Conservation (phyloP, 495 filamentous ascomycete species). For the Trichodelitschia bisporula region DNA sequence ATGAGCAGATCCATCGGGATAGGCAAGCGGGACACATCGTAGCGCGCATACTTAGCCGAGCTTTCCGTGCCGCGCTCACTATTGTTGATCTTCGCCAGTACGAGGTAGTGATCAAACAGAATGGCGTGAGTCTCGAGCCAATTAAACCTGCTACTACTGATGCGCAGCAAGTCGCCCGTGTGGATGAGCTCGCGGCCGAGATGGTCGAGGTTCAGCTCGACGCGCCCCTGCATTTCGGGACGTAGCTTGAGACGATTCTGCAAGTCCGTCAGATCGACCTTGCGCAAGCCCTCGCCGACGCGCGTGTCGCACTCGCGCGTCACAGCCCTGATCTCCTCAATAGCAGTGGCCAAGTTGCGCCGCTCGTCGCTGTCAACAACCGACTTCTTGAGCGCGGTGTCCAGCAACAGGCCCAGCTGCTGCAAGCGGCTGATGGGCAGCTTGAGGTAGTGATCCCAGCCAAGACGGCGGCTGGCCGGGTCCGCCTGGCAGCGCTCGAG, state of each 20-base stretch:
- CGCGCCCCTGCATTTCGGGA: conserved; percentile 64
- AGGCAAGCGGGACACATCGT: conserved; percentile 86
- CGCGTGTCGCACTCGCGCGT: conserved; percentile 81
- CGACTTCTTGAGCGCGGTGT: conserved; percentile 69
- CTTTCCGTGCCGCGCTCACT: conserved; percentile 35
- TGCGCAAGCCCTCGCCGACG: conserved; percentile 84
- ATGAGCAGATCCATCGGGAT: conserved; percentile 94
- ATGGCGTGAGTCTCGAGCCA: conserved; percentile 85
- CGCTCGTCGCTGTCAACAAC: conserved; percentile 71
- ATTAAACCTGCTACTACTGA: conserved; percentile 63
- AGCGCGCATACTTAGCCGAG: conserved; percentile 48
- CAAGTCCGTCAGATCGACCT: conserved; percentile 77
- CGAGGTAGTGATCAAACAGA: conserved; percentile 89
- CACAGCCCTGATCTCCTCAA: conserved; percentile 86
- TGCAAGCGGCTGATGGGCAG: conserved; percentile 82
- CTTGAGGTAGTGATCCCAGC: conserved; percentile 89
- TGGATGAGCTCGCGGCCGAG: conserved; percentile 74
- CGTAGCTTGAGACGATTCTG: conserved; percentile 55
- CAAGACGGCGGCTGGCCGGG: conserved; percentile 59
- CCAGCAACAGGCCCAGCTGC: conserved; percentile 64
- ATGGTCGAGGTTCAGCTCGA: conserved; percentile 78
- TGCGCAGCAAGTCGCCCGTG: conserved; percentile 71
- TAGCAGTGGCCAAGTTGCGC: conserved; percentile 55
- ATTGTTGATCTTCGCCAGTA: conserved; percentile 69
- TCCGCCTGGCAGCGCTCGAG: conserved; percentile 55